Evolutionary conservation across 2,329 filamentous ascomycete species (phyloP).

Genomic region (Chaetomium sp.): DNA sequence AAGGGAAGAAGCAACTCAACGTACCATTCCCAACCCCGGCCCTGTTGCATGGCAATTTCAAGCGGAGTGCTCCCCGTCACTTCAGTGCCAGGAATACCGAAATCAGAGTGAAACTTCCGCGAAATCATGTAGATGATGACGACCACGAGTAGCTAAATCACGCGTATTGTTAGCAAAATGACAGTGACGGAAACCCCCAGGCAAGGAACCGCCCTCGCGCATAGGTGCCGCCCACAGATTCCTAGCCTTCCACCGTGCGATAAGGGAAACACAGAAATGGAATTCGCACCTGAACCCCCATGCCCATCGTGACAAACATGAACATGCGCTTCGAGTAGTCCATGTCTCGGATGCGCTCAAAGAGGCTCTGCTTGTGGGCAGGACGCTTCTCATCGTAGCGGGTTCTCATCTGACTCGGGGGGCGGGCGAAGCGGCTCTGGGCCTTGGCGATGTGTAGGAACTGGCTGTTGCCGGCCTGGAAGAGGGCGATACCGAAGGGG

Average conservation of each 20-base stretch:
- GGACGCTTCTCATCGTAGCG: constrained; percentile 17
- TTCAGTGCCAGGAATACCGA: constrained; percentile 56
- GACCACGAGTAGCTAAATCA: constrained; percentile 44
- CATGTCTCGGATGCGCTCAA: constrained; percentile 22
- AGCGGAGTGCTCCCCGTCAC: constrained; percentile 46
- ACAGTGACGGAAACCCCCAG: too few relatives aligned
- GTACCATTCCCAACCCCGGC: constrained; percentile 60
- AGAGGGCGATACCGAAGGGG: constrained; percentile 58
- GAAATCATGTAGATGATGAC: constrained; percentile 57
- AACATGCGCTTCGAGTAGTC: constrained; percentile 40
- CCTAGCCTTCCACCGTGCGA: background rate
- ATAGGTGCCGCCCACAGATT: too few relatives aligned
- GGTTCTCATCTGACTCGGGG: constrained; percentile 17
- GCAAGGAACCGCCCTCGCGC: too few relatives aligned
- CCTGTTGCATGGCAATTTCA: constrained; percentile 40
- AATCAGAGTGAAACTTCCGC: constrained; percentile 56
- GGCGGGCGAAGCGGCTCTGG: constrained; percentile 35
- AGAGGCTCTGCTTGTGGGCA: constrained; percentile 11
- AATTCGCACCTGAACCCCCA: constrained; percentile 47
- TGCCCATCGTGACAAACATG: constrained; percentile 45
- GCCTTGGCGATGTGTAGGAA: constrained; percentile 52
- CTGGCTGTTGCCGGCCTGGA: constrained; percentile 57
- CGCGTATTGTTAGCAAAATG: too few relatives aligned
- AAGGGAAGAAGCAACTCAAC: background rate
- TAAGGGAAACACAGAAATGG: background rate